Conservation (phyloP, 108 stramenopile genomes). For the Cyclotella baltica region DNA sequence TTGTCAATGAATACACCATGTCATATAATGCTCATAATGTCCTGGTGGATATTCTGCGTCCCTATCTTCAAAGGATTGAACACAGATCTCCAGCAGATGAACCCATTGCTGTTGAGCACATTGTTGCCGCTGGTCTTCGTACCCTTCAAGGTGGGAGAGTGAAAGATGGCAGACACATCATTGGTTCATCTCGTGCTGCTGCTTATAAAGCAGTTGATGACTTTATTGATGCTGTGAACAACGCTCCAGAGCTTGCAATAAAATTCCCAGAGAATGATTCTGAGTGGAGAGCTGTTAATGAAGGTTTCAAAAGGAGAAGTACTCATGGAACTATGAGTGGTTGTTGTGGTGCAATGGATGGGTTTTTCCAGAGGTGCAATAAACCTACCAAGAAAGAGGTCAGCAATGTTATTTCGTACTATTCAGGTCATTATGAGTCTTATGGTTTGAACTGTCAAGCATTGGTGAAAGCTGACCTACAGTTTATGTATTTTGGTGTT, state of each 20-base stretch:
- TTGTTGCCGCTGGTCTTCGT: conserved; percentile 23
- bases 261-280: background rate
- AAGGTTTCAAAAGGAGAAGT: background rate
- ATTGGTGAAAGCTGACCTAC: conserved; percentile 11
- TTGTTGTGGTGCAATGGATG: conserved; percentile 17
- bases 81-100: background rate
- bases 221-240: conserved; percentile 24
- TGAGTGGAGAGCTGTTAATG: conserved; percentile 3
- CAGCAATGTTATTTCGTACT: conserved; percentile 20
- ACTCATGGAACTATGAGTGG: background rate
- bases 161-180: conserved; percentile 11
- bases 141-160: conserved; percentile 33
- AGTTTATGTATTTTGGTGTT: conserved; percentile 37
- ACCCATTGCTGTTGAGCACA: conserved; percentile 21
- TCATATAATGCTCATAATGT: background rate
- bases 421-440: conserved; percentile 45
- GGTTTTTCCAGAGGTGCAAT: conserved; percentile 17
- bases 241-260: conserved; percentile 13
- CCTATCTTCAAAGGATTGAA: conserved; percentile 3
- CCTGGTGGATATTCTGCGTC: conserved; percentile 2
- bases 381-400: conserved; percentile 21
- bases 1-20: conserved; percentile 19
- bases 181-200: conserved; percentile 5
- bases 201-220: conserved; percentile 10
- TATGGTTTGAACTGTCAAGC: conserved; percentile 50